A percentile compares a stretch with the other conserved stretches of the same genome.
phyloP scores from a whole-genome alignment of 352 stramenopile genomes.

The Globisporangium yorkense region DNA sequence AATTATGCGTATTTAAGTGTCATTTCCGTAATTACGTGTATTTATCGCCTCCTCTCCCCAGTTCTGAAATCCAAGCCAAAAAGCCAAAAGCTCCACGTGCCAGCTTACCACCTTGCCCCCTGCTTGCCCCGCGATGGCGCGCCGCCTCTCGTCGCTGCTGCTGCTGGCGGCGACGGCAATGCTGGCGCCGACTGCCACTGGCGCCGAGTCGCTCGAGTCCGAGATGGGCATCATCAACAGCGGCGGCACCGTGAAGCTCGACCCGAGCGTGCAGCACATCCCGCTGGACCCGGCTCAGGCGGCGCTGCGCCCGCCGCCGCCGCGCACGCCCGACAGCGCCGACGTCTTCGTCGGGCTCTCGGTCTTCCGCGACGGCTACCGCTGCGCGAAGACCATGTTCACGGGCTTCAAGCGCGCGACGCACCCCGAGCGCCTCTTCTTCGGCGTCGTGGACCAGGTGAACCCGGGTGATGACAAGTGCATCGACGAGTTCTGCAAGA shows the following conservation, averaged over 20 bases:
- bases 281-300: conserved; percentile 28
- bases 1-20: too few relatives aligned
- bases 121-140: background rate
- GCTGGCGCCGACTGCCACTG: background rate
- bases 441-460: conserved; percentile 82
- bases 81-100: background rate
- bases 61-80: background rate
- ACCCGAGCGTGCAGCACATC: conserved; percentile 74
- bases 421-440: conserved; percentile 66
- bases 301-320: conserved; percentile 47
- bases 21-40: too few relatives aligned
- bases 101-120: too few relatives aligned
- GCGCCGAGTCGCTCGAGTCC: conserved; percentile 22
- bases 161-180: background rate
- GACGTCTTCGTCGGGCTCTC: conserved; percentile 75
- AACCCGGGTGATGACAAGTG: conserved; percentile 63
- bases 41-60: background rate
- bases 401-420: conserved; percentile 67
- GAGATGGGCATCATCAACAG: conserved; percentile 53
- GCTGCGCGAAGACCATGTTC: conserved; percentile 77
- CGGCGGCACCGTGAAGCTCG: conserved; percentile 46
- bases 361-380: conserved; percentile 77
- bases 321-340: conserved; percentile 41
- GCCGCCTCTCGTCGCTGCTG: background rate
- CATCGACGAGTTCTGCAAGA: conserved; percentile 74